Evolutionary conservation across 805 yeast genomes (phyloP).

Genomic region (Saccharomyces paradoxus): DNA sequence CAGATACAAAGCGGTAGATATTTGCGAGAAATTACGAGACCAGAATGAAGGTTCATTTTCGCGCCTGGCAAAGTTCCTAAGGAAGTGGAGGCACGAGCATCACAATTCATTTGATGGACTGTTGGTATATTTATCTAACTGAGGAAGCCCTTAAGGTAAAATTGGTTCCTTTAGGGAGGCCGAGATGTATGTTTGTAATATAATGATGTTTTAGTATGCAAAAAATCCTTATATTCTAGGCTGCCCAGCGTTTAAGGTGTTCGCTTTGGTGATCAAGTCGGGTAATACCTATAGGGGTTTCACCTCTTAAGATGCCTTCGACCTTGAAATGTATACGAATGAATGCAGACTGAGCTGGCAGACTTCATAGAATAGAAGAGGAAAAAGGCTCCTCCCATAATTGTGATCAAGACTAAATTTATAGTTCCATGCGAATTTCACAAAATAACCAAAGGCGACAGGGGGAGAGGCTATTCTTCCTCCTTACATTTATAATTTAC

Average conservation of each 20-base stretch:
- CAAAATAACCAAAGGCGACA: neutral
- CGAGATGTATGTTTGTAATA: neutral
- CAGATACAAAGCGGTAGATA: constrained; percentile 21
- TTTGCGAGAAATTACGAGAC: constrained; percentile 12
- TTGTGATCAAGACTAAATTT: neutral
- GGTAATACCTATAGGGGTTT: neutral
- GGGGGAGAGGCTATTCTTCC: neutral
- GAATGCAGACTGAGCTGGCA: neutral
- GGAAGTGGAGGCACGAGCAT: constrained; percentile 19
- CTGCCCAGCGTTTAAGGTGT: neutral
- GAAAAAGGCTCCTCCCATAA: neutral
- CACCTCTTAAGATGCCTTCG: neutral
- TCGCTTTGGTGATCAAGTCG: neutral
- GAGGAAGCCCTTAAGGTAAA: neutral
- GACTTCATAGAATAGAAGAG: neutral
- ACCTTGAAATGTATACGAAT: neutral
- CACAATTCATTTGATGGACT: constrained; percentile 10
- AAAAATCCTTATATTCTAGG: neutral
- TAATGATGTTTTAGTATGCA: neutral
- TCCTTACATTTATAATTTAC: neutral
- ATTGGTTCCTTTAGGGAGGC: neutral
- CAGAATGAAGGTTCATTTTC: constrained; percentile 4
- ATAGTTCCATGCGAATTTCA: neutral
- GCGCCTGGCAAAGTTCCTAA: constrained; percentile 14
- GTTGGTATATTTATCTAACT: neutral